phyloP scores from a whole-genome alignment of 1,284 basidiomycete genomes.

The Exobasidium cylindrosporum region DNA sequence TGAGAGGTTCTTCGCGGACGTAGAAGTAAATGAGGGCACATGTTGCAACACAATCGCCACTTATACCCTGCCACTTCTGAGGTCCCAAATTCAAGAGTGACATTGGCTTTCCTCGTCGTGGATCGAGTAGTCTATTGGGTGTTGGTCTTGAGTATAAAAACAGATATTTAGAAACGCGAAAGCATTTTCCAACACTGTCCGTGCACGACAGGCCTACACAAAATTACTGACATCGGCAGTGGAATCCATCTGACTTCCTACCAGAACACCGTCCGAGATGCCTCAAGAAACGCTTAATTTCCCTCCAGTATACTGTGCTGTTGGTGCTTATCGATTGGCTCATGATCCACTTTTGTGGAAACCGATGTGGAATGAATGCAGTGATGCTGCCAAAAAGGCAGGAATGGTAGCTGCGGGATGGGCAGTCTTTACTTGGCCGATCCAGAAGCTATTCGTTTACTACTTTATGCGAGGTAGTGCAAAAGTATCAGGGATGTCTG shows the following conservation, averaged over 20 bases:
- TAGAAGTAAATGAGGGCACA: slow-evolving; percentile 4
- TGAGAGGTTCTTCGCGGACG: neutral
- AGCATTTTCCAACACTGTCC: too few relatives aligned
- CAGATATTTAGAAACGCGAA: too few relatives aligned
- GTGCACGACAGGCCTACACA: too few relatives aligned
- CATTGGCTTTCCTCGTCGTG: too few relatives aligned
- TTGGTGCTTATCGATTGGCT: slow-evolving; percentile 47
- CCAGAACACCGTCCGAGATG: slow-evolving; percentile 21
- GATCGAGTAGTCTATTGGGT: too few relatives aligned
- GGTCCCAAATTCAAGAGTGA: too few relatives aligned
- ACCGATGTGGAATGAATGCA: slow-evolving; percentile 50
- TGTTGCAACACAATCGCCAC: neutral
- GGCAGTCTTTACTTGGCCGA: slow-evolving; percentile 41
- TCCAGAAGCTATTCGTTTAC: slow-evolving; percentile 42
- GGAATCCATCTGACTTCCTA: neutral
- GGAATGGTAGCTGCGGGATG: slow-evolving; percentile 28
- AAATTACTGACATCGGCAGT: too few relatives aligned
- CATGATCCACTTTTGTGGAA: slow-evolving; percentile 45
- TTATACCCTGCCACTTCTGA: neutral
- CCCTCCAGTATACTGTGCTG: slow-evolving; percentile 45
- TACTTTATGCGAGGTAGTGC: slow-evolving; percentile 43
- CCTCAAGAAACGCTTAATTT: slow-evolving; percentile 51
- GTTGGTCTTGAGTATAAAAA: too few relatives aligned
- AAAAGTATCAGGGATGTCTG: slow-evolving; percentile 29
- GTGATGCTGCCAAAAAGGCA: slow-evolving; percentile 33